Evolutionary conservation across 2,329 filamentous ascomycete genomes (phyloP).

Genomic region (Epichloe coenophiala): DNA sequence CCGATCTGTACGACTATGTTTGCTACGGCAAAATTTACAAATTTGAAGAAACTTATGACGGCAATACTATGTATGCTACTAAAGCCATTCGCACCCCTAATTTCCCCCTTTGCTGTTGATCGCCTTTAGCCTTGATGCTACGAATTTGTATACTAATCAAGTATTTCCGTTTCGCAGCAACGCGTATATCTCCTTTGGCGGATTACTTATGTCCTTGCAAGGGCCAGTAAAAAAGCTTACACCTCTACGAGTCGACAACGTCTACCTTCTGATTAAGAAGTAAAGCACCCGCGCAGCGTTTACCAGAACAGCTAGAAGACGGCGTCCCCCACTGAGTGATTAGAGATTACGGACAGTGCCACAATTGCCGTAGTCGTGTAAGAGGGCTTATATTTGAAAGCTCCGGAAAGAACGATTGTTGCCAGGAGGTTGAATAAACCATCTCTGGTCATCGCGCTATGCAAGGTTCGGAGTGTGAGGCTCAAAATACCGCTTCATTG

Average conservation of each 20-base stretch:
- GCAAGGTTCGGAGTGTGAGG: background rate
- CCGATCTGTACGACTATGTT: constrained; percentile 78
- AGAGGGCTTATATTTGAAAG: background rate
- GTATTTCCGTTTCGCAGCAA: constrained; percentile 43
- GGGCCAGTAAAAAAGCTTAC: constrained; percentile 93
- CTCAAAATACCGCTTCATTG: background rate
- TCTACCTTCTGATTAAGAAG: constrained; percentile 90
- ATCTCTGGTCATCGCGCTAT: background rate
- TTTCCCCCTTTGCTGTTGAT: background rate
- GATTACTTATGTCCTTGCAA: constrained; percentile 77
- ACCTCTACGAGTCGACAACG: constrained; percentile 79
- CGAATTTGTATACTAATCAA: constrained; percentile 2
- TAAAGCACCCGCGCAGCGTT: background rate
- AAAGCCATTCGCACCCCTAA: background rate
- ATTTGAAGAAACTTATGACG: constrained; percentile 67
- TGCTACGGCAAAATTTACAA: constrained; percentile 82
- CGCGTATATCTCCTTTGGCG: constrained; percentile 87
- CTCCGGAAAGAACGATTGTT: background rate
- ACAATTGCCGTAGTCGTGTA: background rate
- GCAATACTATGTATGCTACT: constrained; percentile 59
- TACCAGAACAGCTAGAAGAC: background rate
- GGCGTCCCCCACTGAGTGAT: background rate
- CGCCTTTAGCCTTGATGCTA: background rate
- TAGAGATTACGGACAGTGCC: background rate
- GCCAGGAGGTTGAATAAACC: background rate